These are phyloP conservation scores for Yueomyces sinensis DNA, from an alignment of 805 yeast species.

Conservation along the genomic window DNA sequence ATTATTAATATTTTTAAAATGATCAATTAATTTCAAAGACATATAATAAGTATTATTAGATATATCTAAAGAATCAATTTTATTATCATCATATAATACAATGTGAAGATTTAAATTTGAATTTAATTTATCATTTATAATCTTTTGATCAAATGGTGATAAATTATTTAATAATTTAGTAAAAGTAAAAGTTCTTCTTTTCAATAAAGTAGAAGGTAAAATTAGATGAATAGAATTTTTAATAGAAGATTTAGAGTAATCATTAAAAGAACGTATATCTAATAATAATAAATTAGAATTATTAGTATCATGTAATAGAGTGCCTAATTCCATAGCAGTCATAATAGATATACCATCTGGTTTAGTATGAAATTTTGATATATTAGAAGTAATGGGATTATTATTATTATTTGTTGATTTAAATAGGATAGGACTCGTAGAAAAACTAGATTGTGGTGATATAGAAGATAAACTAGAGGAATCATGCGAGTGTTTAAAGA, in stretches of 20 bases:
- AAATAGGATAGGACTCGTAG: background rate
- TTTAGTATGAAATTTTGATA: slow-evolving; percentile 11
- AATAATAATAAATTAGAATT: slow-evolving; percentile 7
- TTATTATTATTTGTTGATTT: background rate
- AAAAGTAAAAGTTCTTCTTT: slow-evolving; percentile 59
- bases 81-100: slow-evolving; percentile 14
- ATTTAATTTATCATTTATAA: slow-evolving; percentile 1
- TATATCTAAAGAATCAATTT: slow-evolving; percentile 12
- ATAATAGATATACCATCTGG: slow-evolving; percentile 12
- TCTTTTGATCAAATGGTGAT: slow-evolving; percentile 33
- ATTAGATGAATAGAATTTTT: slow-evolving; percentile 59
- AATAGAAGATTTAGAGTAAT: slow-evolving; percentile 47
- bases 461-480: background rate
- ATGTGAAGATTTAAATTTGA: slow-evolving; percentile 6
- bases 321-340: slow-evolving; percentile 12
- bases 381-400: slow-evolving; percentile 11
- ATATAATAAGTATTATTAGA: slow-evolving; percentile 19
- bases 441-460: background rate
- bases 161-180: slow-evolving; percentile 48
- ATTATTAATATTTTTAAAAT: background rate
- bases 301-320: slow-evolving; percentile 1
- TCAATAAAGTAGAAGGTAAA: slow-evolving; percentile 78
- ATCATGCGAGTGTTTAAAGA: background rate
- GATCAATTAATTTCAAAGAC: slow-evolving; percentile 13
- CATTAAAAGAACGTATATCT: slow-evolving; percentile 75